Percentiles rank a stretch among this genome's conserved stretches.
Evolutionary conservation across 345 rosid species (phyloP).

Genomic region (Moricandia moricandioides): DNA sequence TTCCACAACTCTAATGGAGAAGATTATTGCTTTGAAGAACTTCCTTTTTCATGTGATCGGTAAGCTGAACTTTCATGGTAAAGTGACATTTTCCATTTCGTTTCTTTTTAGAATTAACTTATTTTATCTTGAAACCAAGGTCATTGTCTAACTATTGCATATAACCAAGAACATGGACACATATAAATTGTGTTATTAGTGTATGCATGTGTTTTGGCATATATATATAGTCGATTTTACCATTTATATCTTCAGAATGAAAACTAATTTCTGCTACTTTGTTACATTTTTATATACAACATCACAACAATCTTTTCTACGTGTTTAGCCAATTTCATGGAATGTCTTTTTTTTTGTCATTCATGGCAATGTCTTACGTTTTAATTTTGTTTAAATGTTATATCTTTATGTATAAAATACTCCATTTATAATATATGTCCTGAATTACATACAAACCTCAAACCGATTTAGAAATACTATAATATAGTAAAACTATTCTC

Average conservation of each 20-base stretch:
- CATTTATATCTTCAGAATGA: neutral
- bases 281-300: neutral
- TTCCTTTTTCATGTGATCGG: conserved; percentile 17
- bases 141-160: conserved; percentile 11
- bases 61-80: conserved; percentile 27
- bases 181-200: neutral
- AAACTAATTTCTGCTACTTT: neutral
- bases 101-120: conserved; percentile 3
- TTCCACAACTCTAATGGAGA: conserved; percentile 18
- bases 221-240: neutral
- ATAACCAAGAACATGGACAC: conserved; percentile 15
- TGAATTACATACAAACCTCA: neutral
- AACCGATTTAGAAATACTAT: neutral
- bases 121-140: neutral
- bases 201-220: conserved; percentile 13
- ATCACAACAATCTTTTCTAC: neutral
- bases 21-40: conserved; percentile 24
- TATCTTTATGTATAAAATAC: neutral
- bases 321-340: neutral
- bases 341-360: no score
- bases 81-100: conserved; percentile 14
- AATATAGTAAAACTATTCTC: neutral
- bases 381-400: neutral
- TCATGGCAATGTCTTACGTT: no score
- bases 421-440: neutral